Evolutionary conservation across 176 grass and related monocot genomes (phyloP), one percentile per base, ranked within the genome.

Genomic region (Eragrostis nindensis): DNA sequence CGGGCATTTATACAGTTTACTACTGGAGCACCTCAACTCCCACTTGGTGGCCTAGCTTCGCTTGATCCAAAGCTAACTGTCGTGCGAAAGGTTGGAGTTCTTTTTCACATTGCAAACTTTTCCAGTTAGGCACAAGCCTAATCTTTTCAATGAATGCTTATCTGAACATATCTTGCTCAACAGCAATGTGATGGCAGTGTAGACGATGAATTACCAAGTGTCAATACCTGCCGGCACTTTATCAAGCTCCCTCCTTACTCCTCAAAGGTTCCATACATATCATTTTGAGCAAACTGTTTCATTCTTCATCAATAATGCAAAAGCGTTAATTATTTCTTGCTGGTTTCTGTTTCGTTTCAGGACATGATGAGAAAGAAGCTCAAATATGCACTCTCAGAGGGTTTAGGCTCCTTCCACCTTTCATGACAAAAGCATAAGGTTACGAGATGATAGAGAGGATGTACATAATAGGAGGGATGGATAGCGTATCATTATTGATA

Each of bases 181-280:
- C 86, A 94, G 88, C 83, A 94, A 71, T 89, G 83, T 11, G 86
- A 86, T 52, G 67, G 80, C 36, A 78, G 78, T 26, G 80, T 76
- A 15, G 80, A 94, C 16, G 40, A 88, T 5, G 92, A 91, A 21
- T 59, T 94, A 54, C 86, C 92, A 39, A 94, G 88, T 13, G 92
- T 94, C 45, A 94, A 91, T 52, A 91, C 88, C 19, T 94, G 92
- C 56, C 82, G 79, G 73, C 89, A 94, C 66, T 94, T 74, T 86
- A 71, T 94, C 75, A 94, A 91, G 75, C 92, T 94, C 30, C 92
- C 92, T 77, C 76, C 92, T 22, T 94, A 94, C 83, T 88, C 88
- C 27, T 90, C 92, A 1, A 94, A 94, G 88, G 92, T 94, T 81
- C 36, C 29, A 40, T 56, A 25, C n/a, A 27, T 44, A 43, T 66